These are phyloP conservation scores for Serpula lacrymans DNA, from an alignment of 768 basidiomycete species.

Conservation along the genomic window DNA sequence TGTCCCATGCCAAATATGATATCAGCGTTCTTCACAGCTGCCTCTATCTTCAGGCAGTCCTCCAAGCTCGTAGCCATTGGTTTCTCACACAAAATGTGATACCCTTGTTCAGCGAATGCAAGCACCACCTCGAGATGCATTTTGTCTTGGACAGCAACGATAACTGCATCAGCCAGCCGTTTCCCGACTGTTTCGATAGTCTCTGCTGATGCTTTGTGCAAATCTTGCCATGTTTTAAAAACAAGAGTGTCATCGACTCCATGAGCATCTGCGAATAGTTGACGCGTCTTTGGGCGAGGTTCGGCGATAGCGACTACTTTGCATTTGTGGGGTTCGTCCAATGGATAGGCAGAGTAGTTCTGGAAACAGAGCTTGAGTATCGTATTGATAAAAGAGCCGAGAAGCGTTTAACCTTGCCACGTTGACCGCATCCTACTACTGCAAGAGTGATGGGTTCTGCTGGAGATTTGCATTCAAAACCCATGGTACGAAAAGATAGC, in stretches of 20 bases:
- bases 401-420: slow-evolving; percentile 58
- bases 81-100: slow-evolving; percentile 90
- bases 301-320: slow-evolving; percentile 85
- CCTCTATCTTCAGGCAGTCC: slow-evolving; percentile 75
- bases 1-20: slow-evolving; percentile 87
- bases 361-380: slow-evolving; percentile 20
- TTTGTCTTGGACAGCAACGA: slow-evolving; percentile 78
- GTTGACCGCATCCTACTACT: slow-evolving; percentile 79
- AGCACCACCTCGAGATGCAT: slow-evolving; percentile 73
- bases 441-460: slow-evolving; percentile 67
- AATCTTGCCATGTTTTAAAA: slow-evolving; percentile 69
- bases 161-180: slow-evolving; percentile 77
- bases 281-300: slow-evolving; percentile 65
- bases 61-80: slow-evolving; percentile 78
- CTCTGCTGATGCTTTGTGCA: slow-evolving; percentile 65
- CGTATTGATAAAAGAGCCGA: neutral
- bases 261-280: slow-evolving; percentile 53
- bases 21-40: slow-evolving; percentile 62
- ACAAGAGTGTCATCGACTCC: slow-evolving; percentile 64
- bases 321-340: slow-evolving; percentile 56
- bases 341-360: slow-evolving; percentile 64
- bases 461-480: neutral
- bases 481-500: slow-evolving; percentile 1
- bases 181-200: slow-evolving; percentile 60
- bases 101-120: slow-evolving; percentile 77